Base-by-base conservation (phyloP, 805 yeast genomes). In the Yamadazyma tumulicola region DNA sequence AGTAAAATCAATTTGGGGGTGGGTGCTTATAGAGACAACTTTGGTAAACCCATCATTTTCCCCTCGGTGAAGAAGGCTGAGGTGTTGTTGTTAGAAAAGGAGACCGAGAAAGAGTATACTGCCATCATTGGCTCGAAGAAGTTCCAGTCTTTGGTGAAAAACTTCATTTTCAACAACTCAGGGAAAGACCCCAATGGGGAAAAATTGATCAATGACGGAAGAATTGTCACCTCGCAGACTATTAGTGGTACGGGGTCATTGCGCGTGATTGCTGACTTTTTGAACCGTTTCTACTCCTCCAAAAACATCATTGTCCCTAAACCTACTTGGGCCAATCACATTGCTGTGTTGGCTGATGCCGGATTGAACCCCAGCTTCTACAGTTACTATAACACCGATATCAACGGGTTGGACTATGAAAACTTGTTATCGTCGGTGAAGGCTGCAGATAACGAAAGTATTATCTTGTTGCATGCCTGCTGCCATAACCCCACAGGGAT, bases 401-500 rank as follows among this genome's bases (percentile, higher is more conserved):
- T 71, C 46, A 83, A 83, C 52, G 72, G 74, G 10, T 67, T 89
- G 42, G 84, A 84, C 56, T 66, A 79, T 43, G 79, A 71, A 18
- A 79, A 80, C 31, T 67, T 87, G 68, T 54, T 84, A 33, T 56
- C 57, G 21, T 85, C 85, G 34, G 61, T 88, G 31, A 49, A 65
- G 16, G 52, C 58, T 22, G 79, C 80, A 25, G 74, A 74, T 19
- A 64, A 64, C 21, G 85, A 83, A 18, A 68, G 81, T 15, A 74
- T 77, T 34, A 81, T 88, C 15, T 69, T 89, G 37, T 73, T 89
- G 41, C 97, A 89, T 61, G 96, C 96, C 6, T 88, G 96, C 57
- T 93, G 96, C 52, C 97, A 89, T 68, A 91, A 89, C 69, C 97
- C 97, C 36, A 91, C 97, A 13, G 97, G 97, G 45, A 79, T 89